phyloP scores from a whole-genome alignment of 2,329 filamentous ascomycete species.

The Aureobasidium sp. region DNA sequence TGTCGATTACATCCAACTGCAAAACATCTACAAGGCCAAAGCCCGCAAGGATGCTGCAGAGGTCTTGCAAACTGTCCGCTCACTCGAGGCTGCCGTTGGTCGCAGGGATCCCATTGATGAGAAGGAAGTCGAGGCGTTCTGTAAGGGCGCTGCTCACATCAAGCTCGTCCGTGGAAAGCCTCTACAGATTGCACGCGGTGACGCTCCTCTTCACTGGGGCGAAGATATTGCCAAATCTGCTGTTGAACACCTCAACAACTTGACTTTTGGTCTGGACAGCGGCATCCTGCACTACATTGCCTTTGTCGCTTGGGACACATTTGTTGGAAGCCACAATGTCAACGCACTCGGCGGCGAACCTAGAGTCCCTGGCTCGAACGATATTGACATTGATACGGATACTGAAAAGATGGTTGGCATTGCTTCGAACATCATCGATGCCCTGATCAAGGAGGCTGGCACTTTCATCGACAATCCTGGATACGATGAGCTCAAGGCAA shows the following conservation, averaged over 20 bases:
- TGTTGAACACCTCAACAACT: conserved; percentile 33
- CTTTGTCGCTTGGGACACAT: conserved; percentile 46
- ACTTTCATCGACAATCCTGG: conserved; percentile 37
- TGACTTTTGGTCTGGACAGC: conserved; percentile 26
- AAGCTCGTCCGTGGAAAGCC: conserved; percentile 68
- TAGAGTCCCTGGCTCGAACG: conserved; percentile 31
- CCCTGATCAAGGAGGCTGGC: conserved; percentile 37
- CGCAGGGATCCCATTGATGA: conserved; percentile 47
- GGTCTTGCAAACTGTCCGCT: conserved; percentile 59
- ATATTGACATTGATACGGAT: conserved; percentile 31
- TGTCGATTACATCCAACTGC: conserved; percentile 78
- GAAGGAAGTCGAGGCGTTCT: conserved; percentile 81
- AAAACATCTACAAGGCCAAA: conserved; percentile 88
- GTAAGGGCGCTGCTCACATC: conserved; percentile 89
- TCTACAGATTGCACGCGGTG: conserved; percentile 43
- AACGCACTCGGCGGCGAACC: conserved; percentile 30
- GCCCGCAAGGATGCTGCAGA: conserved; percentile 71
- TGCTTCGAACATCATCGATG: conserved; percentile 36
- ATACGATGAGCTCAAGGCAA: conserved; percentile 31
- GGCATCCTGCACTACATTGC: conserved; percentile 44
- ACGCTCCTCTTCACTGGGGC: conserved; percentile 39
- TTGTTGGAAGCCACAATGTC: conserved; percentile 35
- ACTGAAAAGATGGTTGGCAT: conserved; percentile 37
- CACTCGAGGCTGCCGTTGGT: conserved; percentile 46
- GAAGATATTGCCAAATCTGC: conserved; percentile 46